These are phyloP conservation scores for Tuber brumale DNA, from an alignment of 495 filamentous ascomycete species.

Conservation along the genomic window DNA sequence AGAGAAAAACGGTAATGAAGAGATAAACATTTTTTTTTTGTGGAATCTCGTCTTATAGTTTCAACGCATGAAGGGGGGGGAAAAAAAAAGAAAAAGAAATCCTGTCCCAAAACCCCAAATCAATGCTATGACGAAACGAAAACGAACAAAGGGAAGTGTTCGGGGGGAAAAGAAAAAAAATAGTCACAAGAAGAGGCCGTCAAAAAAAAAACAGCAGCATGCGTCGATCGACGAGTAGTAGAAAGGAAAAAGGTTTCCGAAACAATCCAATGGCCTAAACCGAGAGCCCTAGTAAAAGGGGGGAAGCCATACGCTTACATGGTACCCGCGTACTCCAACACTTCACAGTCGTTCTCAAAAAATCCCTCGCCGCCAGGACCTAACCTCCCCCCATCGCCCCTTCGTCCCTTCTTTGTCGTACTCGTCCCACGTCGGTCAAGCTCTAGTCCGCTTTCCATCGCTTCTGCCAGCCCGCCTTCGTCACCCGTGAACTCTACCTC, in stretches of 20 bases:
- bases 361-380: constrained; percentile 61
- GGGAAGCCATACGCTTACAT: not conserved
- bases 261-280: not conserved
- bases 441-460: constrained; percentile 44
- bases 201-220: not conserved
- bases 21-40: not conserved
- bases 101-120: not conserved
- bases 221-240: not conserved
- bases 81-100: not conserved
- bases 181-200: not conserved
- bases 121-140: not conserved
- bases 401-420: constrained; percentile 22
- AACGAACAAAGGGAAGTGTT: not conserved
- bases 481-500: constrained; percentile 34
- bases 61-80: not conserved
- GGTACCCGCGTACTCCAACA: constrained; percentile 60
- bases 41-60: not conserved
- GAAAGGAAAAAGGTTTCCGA: not conserved
- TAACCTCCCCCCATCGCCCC: constrained; percentile 21
- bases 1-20: not conserved
- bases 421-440: constrained; percentile 13
- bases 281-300: not conserved
- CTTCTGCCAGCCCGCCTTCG: constrained; percentile 32
- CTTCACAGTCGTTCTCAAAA: constrained; percentile 90
- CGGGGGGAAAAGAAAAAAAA: not conserved